A percentile compares a stretch with the other conserved stretches of the same genome.
Evolutionary conservation across 129 eudicot species (phyloP).

Genomic region (Oenanthe sinensis): DNA sequence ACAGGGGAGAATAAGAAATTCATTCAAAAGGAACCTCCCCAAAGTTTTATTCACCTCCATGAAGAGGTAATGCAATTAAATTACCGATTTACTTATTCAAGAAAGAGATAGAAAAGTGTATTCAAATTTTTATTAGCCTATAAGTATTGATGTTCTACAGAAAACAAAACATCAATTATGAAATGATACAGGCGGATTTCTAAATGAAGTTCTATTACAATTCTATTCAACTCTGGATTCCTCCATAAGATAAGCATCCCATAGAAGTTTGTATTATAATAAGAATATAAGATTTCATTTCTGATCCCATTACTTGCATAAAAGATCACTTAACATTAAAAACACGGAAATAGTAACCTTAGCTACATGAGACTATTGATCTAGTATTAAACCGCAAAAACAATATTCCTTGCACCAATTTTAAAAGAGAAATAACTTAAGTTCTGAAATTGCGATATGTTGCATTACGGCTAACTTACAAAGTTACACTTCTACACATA

Average conservation of each 20-base stretch:
- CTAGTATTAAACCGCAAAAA: not conserved
- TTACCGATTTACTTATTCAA: not conserved
- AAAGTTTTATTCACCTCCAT: not conserved
- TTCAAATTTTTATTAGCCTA: not conserved
- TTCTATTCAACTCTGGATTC: not conserved
- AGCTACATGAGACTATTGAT: not conserved
- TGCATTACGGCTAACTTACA: not conserved
- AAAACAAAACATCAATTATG: not conserved
- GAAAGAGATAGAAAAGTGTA: not conserved
- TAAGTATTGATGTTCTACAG: not conserved
- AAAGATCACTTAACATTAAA: not conserved
- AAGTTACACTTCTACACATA: not conserved
- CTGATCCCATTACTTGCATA: not conserved
- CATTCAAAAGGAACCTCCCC: not conserved
- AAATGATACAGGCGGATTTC: not conserved
- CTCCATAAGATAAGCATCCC: not conserved
- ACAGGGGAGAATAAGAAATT: not conserved
- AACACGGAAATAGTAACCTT: not conserved
- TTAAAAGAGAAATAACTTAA: not conserved
- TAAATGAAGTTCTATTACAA: not conserved
- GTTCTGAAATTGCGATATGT: not conserved
- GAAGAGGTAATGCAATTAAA: not conserved
- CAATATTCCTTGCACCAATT: not conserved
- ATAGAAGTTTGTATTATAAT: not conserved
- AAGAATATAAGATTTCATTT: not conserved